These are phyloP conservation scores for Fragaria nilgerrensis DNA, from an alignment of 306 rosid genomes.

Conservation along the genomic window DNA sequence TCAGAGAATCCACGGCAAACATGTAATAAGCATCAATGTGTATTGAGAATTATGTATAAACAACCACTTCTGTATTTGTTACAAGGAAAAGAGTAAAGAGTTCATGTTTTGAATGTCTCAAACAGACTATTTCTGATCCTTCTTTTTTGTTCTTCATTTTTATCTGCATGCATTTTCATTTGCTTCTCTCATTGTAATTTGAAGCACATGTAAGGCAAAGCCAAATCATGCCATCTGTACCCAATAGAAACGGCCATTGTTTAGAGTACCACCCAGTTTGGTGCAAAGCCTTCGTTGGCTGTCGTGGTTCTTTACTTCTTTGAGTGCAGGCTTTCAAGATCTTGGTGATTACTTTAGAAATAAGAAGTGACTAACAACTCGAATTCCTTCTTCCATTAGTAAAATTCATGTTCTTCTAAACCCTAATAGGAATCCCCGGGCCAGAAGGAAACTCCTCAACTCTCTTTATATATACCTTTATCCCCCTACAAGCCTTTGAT, in stretches of 20 bases:
- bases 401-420: not conserved
- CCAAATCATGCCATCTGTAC: not conserved
- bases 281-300: not conserved
- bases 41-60: constrained; percentile 29
- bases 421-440: not conserved
- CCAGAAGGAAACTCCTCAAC: not conserved
- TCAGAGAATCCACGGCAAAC: constrained; percentile 68
- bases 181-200: not conserved
- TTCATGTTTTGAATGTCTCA: constrained; percentile 30
- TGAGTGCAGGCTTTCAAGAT: too few relatives aligned
- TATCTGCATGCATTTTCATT: not conserved
- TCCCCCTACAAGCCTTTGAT: not conserved
- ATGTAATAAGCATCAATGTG: constrained; percentile 44
- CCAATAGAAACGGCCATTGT: not conserved
- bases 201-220: not conserved
- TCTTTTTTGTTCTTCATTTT: not conserved
- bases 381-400: not conserved
- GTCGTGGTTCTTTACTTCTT: not conserved
- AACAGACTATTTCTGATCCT: not conserved
- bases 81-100: constrained; percentile 1
- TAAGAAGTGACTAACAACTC: too few relatives aligned
- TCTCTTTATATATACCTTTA: not conserved
- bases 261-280: not conserved
- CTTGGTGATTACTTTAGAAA: too few relatives aligned
- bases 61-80: constrained; percentile 20